Base-by-base conservation (phyloP, 352 stramenopile species). In the Plasmopara halstedii region DNA sequence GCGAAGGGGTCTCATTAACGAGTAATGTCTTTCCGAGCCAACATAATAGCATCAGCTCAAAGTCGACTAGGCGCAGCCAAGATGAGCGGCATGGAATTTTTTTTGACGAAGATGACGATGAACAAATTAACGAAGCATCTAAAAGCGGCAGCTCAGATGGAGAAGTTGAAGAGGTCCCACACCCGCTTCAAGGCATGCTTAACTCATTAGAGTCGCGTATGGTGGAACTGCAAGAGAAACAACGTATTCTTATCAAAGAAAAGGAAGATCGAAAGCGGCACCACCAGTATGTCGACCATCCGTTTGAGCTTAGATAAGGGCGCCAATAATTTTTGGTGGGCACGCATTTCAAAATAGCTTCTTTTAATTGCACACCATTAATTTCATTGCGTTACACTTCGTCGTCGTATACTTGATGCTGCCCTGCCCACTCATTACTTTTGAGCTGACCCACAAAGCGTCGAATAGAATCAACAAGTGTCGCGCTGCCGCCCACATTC, bases 321-420 rank as follows among this genome's bases (percentile, higher is more conserved):
- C 25, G 25, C n/a, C n/a, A n/a, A n/a, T n/a, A n/a, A n/a, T n/a
- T n/a, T n/a, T n/a, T n/a, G n/a, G n/a, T n/a, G n/a, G n/a, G n/a
- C n/a, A n/a, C n/a, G n/a, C n/a, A n/a, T n/a, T n/a, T n/a, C n/a
- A n/a, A n/a, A n/a, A n/a, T n/a, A n/a, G n/a, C n/a, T n/a, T n/a
- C n/a, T n/a, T n/a, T n/a, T n/a, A n/a, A n/a, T n/a, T n/a, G n/a
- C n/a, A n/a, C n/a, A n/a, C n/a, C 25, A 29, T 11, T 29, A 29
- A 29, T 29, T 29, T 1, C 11, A 29, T 29, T 58, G 42, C 18
- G 26, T 56, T 74, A 90, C 6, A 88, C 70, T 62, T 90, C 79
- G 44, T 90, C 79, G 25, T 90, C 79, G 52, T 90, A 90, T n/a
- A 90, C 79, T 53, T 80, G 83, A 18, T 73, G 67, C 41, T 70